Base-by-base conservation (phyloP, 306 rosid species). In the Astragalus membranaceus region DNA sequence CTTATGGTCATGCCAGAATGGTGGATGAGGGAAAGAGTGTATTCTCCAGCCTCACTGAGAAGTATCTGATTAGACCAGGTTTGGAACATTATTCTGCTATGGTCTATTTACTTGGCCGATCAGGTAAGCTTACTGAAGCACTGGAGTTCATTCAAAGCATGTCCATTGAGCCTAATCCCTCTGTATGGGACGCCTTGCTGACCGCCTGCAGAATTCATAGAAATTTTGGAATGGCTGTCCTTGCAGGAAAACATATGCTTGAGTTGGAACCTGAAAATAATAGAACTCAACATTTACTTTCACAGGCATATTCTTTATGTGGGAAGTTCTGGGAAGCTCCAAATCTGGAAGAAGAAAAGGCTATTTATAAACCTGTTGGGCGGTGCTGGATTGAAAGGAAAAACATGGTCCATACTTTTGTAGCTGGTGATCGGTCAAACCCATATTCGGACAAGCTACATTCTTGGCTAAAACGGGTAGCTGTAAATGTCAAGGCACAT, bases 101-200 rank as follows among this genome's bases (percentile, higher is more conserved):
- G 85, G 89, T 88, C 36, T 80, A 87, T 78, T 81, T 94, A 55
- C 86, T 84, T 74, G 91, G 98, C 35, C 98, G 92, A 67, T 76
- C 97, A 1, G 97, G 98, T 32, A 90, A 87, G 82, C 88, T 94
- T 48, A 79, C 70, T 9, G 95, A 88, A 75, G 95, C 97, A 60
- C 53, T 87, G 82, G 79, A 74, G 76, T 85, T 94, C 67, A 85
- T 90, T 44, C 82, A 82, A 67, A 70, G 82, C 70, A 85, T 94
- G 98, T 96, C 97, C 4, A 61, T 86, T 15, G 89, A 83, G 59
- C 96, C 95, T 7, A 88, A 85, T 55, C 82, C 82, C 39, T 83
- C 86, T 37, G 79, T 89, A 50, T 94, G 98, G 98, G 54, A 71
- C 33, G 84, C 88, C 59, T 65, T 94, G 69, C 83, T 94, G 8